Conservation (phyloP, 441 rosid species). For the Brassica hybrid region DNA sequence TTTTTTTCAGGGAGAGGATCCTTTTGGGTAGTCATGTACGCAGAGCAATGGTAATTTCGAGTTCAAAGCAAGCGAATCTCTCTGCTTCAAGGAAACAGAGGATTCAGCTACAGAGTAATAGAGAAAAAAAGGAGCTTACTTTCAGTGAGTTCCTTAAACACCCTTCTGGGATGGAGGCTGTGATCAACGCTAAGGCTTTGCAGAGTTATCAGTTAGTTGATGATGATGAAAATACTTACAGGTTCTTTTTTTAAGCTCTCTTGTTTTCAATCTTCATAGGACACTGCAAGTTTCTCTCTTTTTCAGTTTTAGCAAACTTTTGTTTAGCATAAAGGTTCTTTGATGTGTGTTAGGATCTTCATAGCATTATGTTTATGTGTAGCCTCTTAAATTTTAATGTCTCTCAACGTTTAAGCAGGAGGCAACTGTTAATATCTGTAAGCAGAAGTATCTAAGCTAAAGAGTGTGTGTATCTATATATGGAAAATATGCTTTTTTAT, state of each 20-base stretch:
- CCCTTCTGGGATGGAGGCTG: conserved; percentile 73
- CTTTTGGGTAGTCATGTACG: conserved; percentile 21
- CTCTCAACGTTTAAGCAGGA: neutral
- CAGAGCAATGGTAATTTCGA: conserved; percentile 33
- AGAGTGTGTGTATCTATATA: neutral
- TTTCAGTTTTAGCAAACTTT: neutral
- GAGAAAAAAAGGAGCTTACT: conserved; percentile 46
- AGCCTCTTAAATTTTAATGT: neutral
- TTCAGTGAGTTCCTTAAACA: conserved; percentile 66
- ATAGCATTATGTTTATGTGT: neutral
- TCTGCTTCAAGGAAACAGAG: conserved; percentile 66
- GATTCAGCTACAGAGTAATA: conserved; percentile 52
- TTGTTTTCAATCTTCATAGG: neutral
- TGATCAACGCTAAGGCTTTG: conserved; percentile 65
- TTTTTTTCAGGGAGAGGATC: conserved; percentile 48
- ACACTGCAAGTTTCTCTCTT: conserved; percentile 10
- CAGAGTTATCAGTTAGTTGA: conserved; percentile 59
- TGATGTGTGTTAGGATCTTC: neutral
- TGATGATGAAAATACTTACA: conserved; percentile 53
- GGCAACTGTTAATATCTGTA: neutral
- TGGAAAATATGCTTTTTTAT: neutral
- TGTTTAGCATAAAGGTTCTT: conserved; percentile 14
- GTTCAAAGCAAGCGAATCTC: conserved; percentile 67
- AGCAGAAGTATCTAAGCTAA: neutral
- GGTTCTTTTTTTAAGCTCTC: conserved; percentile 46